Base-by-base conservation (phyloP, 371 early-diverging fungal genomes). In the Fennellomyces sp. region DNA sequence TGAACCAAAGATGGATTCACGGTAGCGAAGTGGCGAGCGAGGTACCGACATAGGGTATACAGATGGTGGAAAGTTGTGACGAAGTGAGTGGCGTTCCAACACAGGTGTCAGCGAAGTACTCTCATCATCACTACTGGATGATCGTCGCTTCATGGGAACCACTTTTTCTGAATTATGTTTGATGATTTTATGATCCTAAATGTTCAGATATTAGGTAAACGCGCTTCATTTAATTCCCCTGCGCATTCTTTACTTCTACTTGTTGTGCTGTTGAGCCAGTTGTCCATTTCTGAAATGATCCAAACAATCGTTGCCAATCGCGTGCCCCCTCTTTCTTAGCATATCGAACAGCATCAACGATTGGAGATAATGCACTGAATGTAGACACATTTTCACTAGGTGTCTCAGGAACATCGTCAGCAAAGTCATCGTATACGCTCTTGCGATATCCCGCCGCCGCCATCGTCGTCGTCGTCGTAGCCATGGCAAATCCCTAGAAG, bases 281-380 rank as follows among this genome's bases (percentile, higher is more conserved):
- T 15, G 60, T 52, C 60, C 52, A 52, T 52, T 23, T 12, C 8
- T 39, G 30, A 33, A 60, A 60, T 17, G 29, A 52, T 52, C 53
- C 56, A 28, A 55, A 55, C 10, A 55, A 30, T 26, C 55, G 54
- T 28, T 56, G 35, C 49, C 54, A 61, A 21, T 61, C 56, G 12
- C 62, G 55, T 12, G 54, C 30, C 6, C 56, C 62, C 15, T 55
- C 52, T 47, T 49, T 29, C 30, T 28, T 45, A 11, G 52, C 62
- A 53, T 61, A 27, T 27, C 55, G 47, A 27, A 61, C 48, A 17
- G 62, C 62, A 61, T 61, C 56, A 4, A 52, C 50, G 28, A 61
- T 36, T 7, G 62, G 62, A 19, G 56, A 55, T 10, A 55, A 35
- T 4, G 62, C 62, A 35, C 35, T 31, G 5, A 55, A 29, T 2